These are phyloP conservation scores for Lentinula sp. DNA, from an alignment of 768 basidiomycete species.

Conservation along the genomic window DNA sequence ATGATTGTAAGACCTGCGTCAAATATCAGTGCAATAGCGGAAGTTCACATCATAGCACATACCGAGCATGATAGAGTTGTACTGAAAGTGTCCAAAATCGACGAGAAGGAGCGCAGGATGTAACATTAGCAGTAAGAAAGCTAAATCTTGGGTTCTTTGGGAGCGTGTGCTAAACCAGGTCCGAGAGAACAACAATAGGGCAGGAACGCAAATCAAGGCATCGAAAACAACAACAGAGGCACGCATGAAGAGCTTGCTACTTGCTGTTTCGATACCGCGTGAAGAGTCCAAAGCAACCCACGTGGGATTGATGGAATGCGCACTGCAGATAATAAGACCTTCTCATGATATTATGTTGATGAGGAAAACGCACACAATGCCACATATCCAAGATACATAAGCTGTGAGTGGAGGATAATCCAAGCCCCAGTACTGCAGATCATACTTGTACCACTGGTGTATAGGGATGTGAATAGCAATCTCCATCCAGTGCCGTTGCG, in stretches of 20 bases:
- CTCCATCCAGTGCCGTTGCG: slow-evolving; percentile 96
- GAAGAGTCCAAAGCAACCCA: slow-evolving; percentile 74
- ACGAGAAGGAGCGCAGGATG: slow-evolving; percentile 82
- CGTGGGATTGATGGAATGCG: slow-evolving; percentile 39
- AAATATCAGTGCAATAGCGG: background rate
- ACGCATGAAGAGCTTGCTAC: slow-evolving; percentile 77
- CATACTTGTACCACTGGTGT: slow-evolving; percentile 81
- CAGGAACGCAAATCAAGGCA: slow-evolving; percentile 66
- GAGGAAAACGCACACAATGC: slow-evolving; percentile 51
- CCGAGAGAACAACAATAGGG: slow-evolving; percentile 58
- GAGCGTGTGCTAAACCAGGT: slow-evolving; percentile 69
- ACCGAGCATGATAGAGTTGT: slow-evolving; percentile 93
- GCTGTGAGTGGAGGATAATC: slow-evolving; percentile 95
- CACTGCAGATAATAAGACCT: slow-evolving; percentile 25
- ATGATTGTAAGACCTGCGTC: slow-evolving; percentile 59
- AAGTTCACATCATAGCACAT: slow-evolving; percentile 13
- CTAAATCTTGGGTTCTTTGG: slow-evolving; percentile 69
- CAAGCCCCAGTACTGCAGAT: slow-evolving; percentile 88
- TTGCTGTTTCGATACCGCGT: slow-evolving; percentile 63
- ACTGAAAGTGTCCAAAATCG: slow-evolving; percentile 95
- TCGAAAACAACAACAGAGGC: slow-evolving; percentile 67
- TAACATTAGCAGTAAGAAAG: slow-evolving; percentile 65
- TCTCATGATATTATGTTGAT: background rate
- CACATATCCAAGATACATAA: slow-evolving; percentile 82
- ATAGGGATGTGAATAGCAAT: slow-evolving; percentile 73